phyloP scores from a whole-genome alignment of 495 filamentous ascomycete species.

The Penicillium alfredii region DNA sequence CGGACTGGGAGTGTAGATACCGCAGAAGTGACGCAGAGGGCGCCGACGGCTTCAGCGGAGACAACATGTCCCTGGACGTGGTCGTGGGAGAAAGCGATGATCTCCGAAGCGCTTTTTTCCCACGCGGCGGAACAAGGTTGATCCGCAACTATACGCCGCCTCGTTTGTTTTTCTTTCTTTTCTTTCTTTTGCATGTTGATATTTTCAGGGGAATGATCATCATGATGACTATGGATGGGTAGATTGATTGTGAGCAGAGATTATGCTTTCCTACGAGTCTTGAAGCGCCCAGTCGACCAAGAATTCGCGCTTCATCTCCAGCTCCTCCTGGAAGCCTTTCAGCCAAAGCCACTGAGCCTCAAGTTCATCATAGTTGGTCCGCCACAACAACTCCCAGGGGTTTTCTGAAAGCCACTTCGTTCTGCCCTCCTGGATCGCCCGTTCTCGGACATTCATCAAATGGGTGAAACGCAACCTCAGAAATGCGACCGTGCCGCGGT shows the following conservation, averaged over 20 bases:
- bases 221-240: too few species aligned
- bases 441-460: constrained; percentile 1
- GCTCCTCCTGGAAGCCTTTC: neutral
- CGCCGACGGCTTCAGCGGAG: constrained; percentile 35
- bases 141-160: too few species aligned
- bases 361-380: constrained; percentile 1
- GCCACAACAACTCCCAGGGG: neutral
- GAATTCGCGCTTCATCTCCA: constrained; percentile 1
- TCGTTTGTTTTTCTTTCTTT: too few species aligned
- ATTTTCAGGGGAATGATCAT: too few species aligned
- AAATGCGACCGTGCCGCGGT: too few species aligned
- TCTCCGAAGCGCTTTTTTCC: constrained; percentile 23
- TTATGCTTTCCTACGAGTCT: too few species aligned
- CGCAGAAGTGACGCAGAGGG: constrained; percentile 56
- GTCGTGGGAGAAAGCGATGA: constrained; percentile 10
- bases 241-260: too few species aligned
- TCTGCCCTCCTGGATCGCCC: too few species aligned
- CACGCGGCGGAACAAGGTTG: constrained; percentile 19
- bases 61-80: constrained; percentile 33
- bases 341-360: constrained; percentile 5
- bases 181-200: too few species aligned
- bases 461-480: too few species aligned
- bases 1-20: constrained; percentile 57
- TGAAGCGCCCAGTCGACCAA: constrained; percentile 7
- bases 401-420: neutral